Percentiles rank a stretch among this genome's conserved stretches.
These are phyloP conservation scores for Bacterosira constricta DNA, from an alignment of 108 stramenopile genomes.

Conservation along the genomic window DNA sequence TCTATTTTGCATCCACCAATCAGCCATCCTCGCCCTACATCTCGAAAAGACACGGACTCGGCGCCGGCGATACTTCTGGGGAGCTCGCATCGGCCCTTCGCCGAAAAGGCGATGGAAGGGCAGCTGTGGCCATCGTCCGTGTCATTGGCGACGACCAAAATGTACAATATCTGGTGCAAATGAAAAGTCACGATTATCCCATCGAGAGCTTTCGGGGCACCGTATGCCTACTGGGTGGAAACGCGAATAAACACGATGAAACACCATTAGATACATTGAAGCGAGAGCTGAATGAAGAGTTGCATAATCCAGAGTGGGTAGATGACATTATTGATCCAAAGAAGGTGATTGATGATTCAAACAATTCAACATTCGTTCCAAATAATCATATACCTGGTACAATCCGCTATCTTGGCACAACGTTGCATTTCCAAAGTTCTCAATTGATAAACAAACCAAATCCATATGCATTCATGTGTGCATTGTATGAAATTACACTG, in stretches of 20 bases:
- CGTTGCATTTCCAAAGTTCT: conserved; percentile 31
- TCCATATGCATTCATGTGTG: conserved; percentile 46
- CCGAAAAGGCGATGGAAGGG: conserved; percentile 36
- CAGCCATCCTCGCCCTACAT: neutral
- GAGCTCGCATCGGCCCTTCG: conserved; percentile 30
- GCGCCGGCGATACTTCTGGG: conserved; percentile 17
- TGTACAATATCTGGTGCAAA: conserved; percentile 42
- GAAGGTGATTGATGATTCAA: conserved; percentile 20
- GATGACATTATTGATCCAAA: conserved; percentile 7
- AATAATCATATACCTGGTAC: conserved; percentile 3
- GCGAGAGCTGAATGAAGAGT: conserved; percentile 46
- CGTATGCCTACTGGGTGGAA: conserved; percentile 44
- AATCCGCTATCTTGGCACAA: conserved; percentile 39
- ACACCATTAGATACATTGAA: conserved; percentile 42
- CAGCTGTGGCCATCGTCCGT: conserved; percentile 49
- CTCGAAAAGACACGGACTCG: conserved; percentile 36
- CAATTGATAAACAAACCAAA: conserved; percentile 12
- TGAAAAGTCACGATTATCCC: conserved; percentile 54
- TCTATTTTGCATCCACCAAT: neutral
- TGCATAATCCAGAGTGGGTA: conserved; percentile 29
- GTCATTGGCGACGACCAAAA: conserved; percentile 16
- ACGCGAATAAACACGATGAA: conserved; percentile 21
- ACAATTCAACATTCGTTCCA: neutral
- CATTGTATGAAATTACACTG: conserved; percentile 46
- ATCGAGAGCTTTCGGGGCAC: conserved; percentile 40